Base-by-base conservation (phyloP, 2,329 filamentous ascomycete genomes). In the Diplodia seriata region DNA sequence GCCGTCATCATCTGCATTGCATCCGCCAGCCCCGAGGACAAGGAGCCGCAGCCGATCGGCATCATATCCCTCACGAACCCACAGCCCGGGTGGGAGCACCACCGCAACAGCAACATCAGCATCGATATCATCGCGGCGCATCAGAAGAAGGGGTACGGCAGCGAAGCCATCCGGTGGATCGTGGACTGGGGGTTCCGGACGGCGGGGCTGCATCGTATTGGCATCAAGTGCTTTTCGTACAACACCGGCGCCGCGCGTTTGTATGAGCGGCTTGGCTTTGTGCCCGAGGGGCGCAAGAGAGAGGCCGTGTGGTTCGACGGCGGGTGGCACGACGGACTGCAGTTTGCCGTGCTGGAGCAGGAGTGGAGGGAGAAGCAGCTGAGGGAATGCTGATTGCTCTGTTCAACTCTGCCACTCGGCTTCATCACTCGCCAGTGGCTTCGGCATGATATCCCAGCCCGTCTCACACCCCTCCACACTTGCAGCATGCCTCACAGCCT, bases 391-490 rank as follows among this genome's bases (percentile, higher is more conserved):
- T 33, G 31, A 33, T 7, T 33, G 23, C 31, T 33, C 8, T 33
- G 31, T 14, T 64, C 59, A 66, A 11, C 33, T 29, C 23, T 72
- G 55, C 80, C 84, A 85, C 36, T 73, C 74, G 43, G 84, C 74
- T 43, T 79, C 71, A 69, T 85, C 84, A 38, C 79, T 81, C 0
- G 85, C 85, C 57, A 86, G 69, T 0, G 78, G 78, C 70, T 82
- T 82, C 2, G 84, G 84, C 84, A 86, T 85, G 4, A 77, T 69
- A 51, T 85, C 80, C 82, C 83, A 87, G 0, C 84, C 83, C 29
- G 85, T 55, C 71, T 81, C 23, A 87, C 75, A 11, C 82, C 82
- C 64, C 69, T 80, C 76, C 1, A 57, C 36, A 8, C 20, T n/a
- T 9, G 36, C 54, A 6, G 54, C 38, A 40, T 57, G 54, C 33